Conservation (phyloP, 2,329 filamentous ascomycete genomes). For the Leptographium galeiforme region DNA sequence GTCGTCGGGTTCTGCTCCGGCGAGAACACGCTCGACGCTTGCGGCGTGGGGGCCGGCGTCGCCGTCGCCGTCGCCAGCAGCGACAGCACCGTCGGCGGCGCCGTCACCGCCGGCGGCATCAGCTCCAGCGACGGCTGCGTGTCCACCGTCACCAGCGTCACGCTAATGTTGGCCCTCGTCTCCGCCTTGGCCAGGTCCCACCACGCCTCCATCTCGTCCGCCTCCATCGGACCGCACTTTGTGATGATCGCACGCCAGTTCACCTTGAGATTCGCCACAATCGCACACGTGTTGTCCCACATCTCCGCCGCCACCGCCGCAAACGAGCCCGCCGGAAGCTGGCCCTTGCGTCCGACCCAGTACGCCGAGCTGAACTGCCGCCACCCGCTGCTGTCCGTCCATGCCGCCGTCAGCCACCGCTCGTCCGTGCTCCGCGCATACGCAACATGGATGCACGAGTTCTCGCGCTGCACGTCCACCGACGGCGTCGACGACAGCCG, state of each 20-base stretch:
- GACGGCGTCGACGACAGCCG: slow-evolving; percentile 55
- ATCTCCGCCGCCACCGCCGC: slow-evolving; percentile 59
- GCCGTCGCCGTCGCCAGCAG: slow-evolving; percentile 36
- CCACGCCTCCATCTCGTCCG: slow-evolving; percentile 51
- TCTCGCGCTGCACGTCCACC: slow-evolving; percentile 61
- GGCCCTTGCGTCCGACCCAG: slow-evolving; percentile 48
- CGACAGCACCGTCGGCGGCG: slow-evolving; percentile 29
- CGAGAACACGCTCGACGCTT: slow-evolving; percentile 39
- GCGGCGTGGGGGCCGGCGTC: slow-evolving; percentile 57
- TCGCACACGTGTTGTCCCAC: slow-evolving; percentile 64
- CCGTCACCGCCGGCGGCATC: slow-evolving; percentile 38
- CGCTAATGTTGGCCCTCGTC: slow-evolving; percentile 33
- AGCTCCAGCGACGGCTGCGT: slow-evolving; percentile 51
- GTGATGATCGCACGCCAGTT: slow-evolving; percentile 68
- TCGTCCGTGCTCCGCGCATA: slow-evolving; percentile 66
- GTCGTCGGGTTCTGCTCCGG: slow-evolving; percentile 45
- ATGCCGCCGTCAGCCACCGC: slow-evolving; percentile 65
- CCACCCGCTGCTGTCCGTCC: slow-evolving; percentile 66
- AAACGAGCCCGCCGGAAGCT: slow-evolving; percentile 37
- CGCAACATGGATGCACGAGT: slow-evolving; percentile 66
- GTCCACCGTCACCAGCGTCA: slow-evolving; percentile 52
- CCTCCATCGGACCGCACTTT: slow-evolving; percentile 55
- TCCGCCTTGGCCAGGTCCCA: slow-evolving; percentile 37
- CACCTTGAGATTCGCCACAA: slow-evolving; percentile 56
- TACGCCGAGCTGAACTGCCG: slow-evolving; percentile 63